phyloP scores from a whole-genome alignment of 805 yeast genomes.

The Clavispora asparagi region DNA sequence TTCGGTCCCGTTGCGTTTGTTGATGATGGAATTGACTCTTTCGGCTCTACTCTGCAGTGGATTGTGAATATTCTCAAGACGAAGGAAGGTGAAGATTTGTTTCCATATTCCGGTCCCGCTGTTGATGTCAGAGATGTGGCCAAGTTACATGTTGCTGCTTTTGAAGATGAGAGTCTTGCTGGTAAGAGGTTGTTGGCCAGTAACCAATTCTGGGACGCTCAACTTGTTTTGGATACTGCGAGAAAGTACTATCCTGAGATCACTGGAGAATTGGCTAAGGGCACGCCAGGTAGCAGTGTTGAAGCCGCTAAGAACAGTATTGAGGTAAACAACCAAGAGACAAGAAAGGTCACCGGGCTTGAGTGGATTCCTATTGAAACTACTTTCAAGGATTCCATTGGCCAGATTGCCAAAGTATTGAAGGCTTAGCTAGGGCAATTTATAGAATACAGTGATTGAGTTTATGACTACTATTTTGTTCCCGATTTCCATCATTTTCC shows the following conservation, averaged over 20 bases:
- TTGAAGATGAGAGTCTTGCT: constrained; percentile 18
- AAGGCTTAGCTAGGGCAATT: background rate
- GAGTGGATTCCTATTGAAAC: constrained; percentile 1
- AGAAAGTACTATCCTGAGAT: constrained; percentile 20
- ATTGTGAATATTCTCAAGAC: constrained; percentile 1
- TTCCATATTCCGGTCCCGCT: background rate
- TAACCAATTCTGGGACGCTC: constrained; percentile 15
- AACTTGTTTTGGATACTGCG: constrained; percentile 18
- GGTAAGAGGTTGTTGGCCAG: constrained; percentile 15
- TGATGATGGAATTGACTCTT: constrained; percentile 10
- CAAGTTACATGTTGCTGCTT: constrained; percentile 6
- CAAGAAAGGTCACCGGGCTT: background rate
- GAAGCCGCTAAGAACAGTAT: background rate
- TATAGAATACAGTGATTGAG: too few species aligned
- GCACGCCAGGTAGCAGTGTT: constrained; percentile 6
- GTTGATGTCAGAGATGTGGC: constrained; percentile 22
- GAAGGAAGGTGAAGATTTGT: background rate
- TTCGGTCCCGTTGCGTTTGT: constrained; percentile 51
- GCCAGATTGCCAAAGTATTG: background rate
- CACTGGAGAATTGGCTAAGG: constrained; percentile 12
- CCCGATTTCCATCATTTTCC: too few species aligned
- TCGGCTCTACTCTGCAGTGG: constrained; percentile 21
- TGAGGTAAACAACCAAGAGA: background rate
- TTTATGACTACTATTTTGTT: too few species aligned
- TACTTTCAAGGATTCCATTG: background rate